Evolutionary conservation across 225 moss, liverwort and hornwort species (phyloP), one percentile per base, ranked within the genome.

Genomic region (Bryoerythrophyllum caledonicum): DNA sequence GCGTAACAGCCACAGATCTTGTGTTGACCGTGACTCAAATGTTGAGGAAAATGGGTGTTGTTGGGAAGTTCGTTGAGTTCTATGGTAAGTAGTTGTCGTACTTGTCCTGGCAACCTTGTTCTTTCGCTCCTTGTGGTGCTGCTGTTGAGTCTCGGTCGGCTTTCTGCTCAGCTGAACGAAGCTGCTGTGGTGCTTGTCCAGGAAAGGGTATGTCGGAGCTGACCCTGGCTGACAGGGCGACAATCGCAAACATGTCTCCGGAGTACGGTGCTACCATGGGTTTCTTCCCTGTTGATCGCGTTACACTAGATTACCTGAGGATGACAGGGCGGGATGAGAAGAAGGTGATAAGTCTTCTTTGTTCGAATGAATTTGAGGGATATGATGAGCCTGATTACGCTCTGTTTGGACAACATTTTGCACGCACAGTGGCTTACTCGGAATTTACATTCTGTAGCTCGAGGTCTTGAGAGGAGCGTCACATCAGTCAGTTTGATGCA

Each of bases 191-290:
- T 67, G 46, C 44, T 11, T 78, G 6, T 76, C 8, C 86, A 97
- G 96, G 96, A 27, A 75, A 78, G 77, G 96, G 96, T 28, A 94
- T 94, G 96, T 88, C 82, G 6, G 74, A 86, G 78, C 85, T 97
- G 73, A 83, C 94, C 55, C 79, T 97, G 52, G 96, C 96, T 41
- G 96, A 99, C 80, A 97, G 96, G 69, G 96, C 96, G 68, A 97
- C 96, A 12, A 94, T 97, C 74, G 96, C 90, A 65, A 97, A 97
- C 57, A 97, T 97, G 96, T 91, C 96, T 63, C 96, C 96, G 32
- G 96, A 97, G 81, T 97, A 97, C 59, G 96, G 96, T 78, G 96
- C 96, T 16, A 97, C 96, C 6, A 97, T 97, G 96, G 96, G 96
- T 53, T 97, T 97, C 73, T 97, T 97, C 74, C 96, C 96, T 57